A percentile compares a stretch with the other conserved stretches of the same genome.
Conservation (phyloP, 805 yeast genomes). For the Candida awuae region DNA sequence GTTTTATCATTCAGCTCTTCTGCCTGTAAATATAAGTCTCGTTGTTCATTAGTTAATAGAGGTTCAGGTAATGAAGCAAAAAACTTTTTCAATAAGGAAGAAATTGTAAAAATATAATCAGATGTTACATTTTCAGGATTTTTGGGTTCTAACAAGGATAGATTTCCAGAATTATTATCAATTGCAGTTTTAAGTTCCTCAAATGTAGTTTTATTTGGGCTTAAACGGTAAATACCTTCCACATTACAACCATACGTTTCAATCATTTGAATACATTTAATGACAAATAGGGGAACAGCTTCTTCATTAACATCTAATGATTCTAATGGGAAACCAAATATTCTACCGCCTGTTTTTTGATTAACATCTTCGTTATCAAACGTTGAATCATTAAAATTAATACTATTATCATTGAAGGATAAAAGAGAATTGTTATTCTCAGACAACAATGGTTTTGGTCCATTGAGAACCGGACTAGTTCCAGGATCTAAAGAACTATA, state of each 20-base stretch:
- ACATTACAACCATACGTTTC: constrained; percentile 77
- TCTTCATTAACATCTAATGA: constrained; percentile 78
- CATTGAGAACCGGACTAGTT: constrained; percentile 12
- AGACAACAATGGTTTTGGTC: constrained; percentile 21
- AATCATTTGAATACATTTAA: constrained; percentile 77
- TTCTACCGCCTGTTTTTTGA: constrained; percentile 16
- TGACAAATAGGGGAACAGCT: constrained; percentile 85
- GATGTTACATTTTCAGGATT: constrained; percentile 55
- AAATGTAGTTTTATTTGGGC: constrained; percentile 70
- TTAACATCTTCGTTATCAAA: not conserved
- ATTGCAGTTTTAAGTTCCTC: constrained; percentile 65
- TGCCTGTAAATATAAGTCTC: constrained; percentile 57
- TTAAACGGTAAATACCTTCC: constrained; percentile 85
- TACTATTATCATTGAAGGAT: constrained; percentile 9
- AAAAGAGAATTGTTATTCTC: constrained; percentile 3
- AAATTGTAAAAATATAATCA: constrained; percentile 81
- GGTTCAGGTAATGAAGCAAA: constrained; percentile 86
- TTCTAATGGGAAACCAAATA: constrained; percentile 84
- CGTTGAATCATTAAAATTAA: constrained; percentile 3
- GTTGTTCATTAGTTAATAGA: constrained; percentile 57
- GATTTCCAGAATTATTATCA: constrained; percentile 66
- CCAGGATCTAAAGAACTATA: constrained; percentile 25
- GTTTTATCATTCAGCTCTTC: constrained; percentile 57
- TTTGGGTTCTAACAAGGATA: constrained; percentile 40
- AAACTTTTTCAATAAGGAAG: constrained; percentile 75